A percentile compares a stretch with the other conserved stretches of the same genome.
Evolutionary conservation across 768 basidiomycete species (phyloP).

Genomic region (Mycena alexandri): DNA sequence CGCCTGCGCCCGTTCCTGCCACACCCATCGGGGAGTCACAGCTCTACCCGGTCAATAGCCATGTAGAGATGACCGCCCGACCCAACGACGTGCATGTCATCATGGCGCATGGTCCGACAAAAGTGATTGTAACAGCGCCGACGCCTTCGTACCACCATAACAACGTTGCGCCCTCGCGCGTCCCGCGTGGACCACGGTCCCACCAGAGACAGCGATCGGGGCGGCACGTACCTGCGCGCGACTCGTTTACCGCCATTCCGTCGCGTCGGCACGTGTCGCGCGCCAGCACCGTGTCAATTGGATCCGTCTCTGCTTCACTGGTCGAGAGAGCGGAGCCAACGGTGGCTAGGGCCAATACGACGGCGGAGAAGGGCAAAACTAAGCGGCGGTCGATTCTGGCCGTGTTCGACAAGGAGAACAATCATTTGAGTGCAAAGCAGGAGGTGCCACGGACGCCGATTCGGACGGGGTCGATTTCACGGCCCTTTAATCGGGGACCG

Average conservation of each 20-base stretch:
- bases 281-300: conserved; percentile 1
- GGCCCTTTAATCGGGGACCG: conserved; percentile 54
- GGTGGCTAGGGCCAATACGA: conserved; percentile 9
- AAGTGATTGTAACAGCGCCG: conserved; percentile 67
- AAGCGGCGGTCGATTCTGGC: conserved; percentile 38
- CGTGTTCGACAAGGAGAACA: conserved; percentile 58
- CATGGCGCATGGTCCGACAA: conserved; percentile 60
- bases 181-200: conserved; percentile 59
- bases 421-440: conserved; percentile 49
- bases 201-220: conserved; percentile 49
- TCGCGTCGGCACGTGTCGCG: conserved; percentile 40
- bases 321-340: conserved; percentile 35
- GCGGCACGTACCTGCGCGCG: conserved; percentile 40
- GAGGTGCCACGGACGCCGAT: conserved; percentile 62
- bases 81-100: conserved; percentile 55
- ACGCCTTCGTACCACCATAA: conserved; percentile 56
- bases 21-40: conserved; percentile 39
- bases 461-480: conserved; percentile 51
- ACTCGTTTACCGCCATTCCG: conserved; percentile 45
- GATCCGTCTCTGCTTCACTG: conserved; percentile 29
- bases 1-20: conserved; percentile 33
- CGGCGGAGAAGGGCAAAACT: conserved; percentile 10
- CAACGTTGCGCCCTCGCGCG: conserved; percentile 48
- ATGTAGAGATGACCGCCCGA: conserved; percentile 26
- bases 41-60: conserved; percentile 7